Conservation (phyloP, 192 early-diverging fungal genomes). For the Coemansia sp. region DNA sequence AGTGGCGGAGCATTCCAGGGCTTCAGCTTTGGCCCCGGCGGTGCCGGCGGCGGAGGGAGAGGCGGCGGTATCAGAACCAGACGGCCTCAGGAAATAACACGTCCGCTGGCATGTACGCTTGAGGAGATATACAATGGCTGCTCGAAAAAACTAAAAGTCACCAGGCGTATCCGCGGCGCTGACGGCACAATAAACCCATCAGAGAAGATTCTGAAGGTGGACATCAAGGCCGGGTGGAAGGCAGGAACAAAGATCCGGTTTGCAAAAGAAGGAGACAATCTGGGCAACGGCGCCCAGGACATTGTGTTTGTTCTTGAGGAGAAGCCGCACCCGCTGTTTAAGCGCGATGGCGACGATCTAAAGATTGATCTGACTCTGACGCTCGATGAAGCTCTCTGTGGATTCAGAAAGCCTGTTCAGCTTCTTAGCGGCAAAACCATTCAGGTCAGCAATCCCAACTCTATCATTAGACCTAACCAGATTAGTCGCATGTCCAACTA, state of each 20-base stretch:
- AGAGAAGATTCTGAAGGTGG: constrained; percentile 84
- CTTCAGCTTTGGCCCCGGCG: constrained; percentile 20
- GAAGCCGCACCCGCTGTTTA: constrained; percentile 86
- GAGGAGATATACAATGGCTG: constrained; percentile 90
- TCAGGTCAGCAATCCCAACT: constrained; percentile 60
- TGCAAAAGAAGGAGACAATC: constrained; percentile 85
- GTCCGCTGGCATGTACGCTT: constrained; percentile 75
- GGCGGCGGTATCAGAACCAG: constrained; percentile 41
- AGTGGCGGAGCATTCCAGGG: constrained; percentile 41
- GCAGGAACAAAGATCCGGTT: constrained; percentile 96
- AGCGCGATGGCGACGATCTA: constrained; percentile 87
- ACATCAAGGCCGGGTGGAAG: constrained; percentile 96
- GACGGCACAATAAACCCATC: constrained; percentile 40
- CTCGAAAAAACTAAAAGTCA: constrained; percentile 93
- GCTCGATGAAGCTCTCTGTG: constrained; percentile 75
- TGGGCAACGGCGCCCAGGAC: constrained; percentile 81
- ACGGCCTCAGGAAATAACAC: constrained; percentile 66
- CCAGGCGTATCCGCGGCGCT: constrained; percentile 57
- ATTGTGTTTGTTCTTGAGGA: constrained; percentile 94
- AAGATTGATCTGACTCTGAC: constrained; percentile 62
- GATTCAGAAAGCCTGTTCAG: constrained; percentile 73
- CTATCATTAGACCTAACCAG: constrained; percentile 71
- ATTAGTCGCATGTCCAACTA: constrained; percentile 73
- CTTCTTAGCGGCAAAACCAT: constrained; percentile 77
- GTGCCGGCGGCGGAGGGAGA: constrained; percentile 23